Evolutionary conservation across 768 basidiomycete genomes (phyloP).

Genomic region (Termitomyces heimii): DNA sequence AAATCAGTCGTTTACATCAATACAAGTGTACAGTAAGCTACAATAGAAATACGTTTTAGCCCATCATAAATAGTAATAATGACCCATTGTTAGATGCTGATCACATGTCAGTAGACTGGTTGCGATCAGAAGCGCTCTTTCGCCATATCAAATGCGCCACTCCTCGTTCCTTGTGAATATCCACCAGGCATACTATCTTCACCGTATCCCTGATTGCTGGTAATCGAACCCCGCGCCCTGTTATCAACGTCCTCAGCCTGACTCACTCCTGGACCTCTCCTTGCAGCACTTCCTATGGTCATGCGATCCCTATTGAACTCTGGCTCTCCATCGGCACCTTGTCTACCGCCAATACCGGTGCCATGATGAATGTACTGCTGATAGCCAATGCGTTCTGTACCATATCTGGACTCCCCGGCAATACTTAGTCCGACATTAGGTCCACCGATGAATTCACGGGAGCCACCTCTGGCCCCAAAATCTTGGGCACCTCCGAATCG

Average conservation of each 20-base stretch:
- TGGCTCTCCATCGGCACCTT: not conserved
- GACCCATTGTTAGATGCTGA: not conserved
- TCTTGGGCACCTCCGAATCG: not conserved
- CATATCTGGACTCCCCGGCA: not conserved
- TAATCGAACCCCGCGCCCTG: not conserved
- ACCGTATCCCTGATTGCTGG: not conserved
- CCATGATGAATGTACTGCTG: conserved; percentile 1
- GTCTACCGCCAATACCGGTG: conserved; percentile 5
- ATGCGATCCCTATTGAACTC: conserved; percentile 1
- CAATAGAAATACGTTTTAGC: not conserved
- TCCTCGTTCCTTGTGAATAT: not conserved
- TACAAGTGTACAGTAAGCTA: not conserved
- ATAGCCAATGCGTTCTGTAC: not conserved
- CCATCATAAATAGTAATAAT: not conserved
- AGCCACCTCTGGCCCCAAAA: not conserved
- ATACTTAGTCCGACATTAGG: not conserved
- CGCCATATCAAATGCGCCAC: not conserved
- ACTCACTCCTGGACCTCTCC: not conserved
- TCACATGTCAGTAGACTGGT: not conserved
- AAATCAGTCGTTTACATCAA: not conserved
- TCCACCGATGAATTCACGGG: conserved; percentile 1
- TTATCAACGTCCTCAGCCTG: not conserved
- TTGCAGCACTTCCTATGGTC: not conserved
- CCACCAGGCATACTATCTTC: conserved; percentile 7
- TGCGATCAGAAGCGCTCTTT: not conserved